A percentile compares a stretch with the other conserved stretches of the same genome.
Evolutionary conservation across 192 early-diverging fungal species (phyloP).

Genomic region (Coemansia erecta): DNA sequence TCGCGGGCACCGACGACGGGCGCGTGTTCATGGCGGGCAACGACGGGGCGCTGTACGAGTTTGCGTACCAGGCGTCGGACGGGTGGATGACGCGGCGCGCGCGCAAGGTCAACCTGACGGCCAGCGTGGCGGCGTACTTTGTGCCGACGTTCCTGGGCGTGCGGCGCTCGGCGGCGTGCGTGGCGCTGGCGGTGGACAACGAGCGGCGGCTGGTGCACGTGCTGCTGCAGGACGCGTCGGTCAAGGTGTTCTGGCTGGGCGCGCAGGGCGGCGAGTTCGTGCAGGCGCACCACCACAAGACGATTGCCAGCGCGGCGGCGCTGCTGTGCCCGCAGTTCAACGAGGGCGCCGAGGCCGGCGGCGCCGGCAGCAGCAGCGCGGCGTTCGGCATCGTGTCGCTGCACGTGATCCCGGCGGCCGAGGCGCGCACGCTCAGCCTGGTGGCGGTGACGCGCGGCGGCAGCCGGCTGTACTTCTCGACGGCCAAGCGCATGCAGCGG

Average conservation of each 20-base stretch:
- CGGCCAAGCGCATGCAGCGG: constrained; percentile 46
- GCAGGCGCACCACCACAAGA: constrained; percentile 51
- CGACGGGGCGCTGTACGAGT: constrained; percentile 85
- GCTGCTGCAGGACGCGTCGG: constrained; percentile 62
- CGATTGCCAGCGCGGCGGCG: constrained; percentile 49
- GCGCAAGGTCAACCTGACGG: constrained; percentile 71
- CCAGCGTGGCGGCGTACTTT: constrained; percentile 64
- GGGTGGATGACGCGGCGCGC: constrained; percentile 83
- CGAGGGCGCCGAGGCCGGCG: constrained; percentile 36
- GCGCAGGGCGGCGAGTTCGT: constrained; percentile 57
- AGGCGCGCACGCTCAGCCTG: constrained; percentile 68
- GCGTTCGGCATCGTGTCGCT: constrained; percentile 73
- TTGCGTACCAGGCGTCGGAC: constrained; percentile 82
- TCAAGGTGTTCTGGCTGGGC: constrained; percentile 72
- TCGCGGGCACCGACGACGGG: constrained; percentile 75
- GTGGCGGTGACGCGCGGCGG: constrained; percentile 79
- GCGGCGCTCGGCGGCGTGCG: constrained; percentile 52
- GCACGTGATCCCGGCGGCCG: constrained; percentile 61
- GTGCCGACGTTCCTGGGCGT: constrained; percentile 62
- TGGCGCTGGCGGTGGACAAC: constrained; percentile 67
- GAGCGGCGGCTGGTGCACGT: constrained; percentile 70
- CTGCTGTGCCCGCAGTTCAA: constrained; percentile 54
- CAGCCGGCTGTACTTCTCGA: constrained; percentile 72
- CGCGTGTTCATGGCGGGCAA: constrained; percentile 89
- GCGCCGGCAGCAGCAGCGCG: no score